Percentiles rank a stretch among this genome's conserved stretches.
These are phyloP conservation scores for Eucalyptus fibrosa DNA, from an alignment of 345 rosid genomes.

Conservation along the genomic window DNA sequence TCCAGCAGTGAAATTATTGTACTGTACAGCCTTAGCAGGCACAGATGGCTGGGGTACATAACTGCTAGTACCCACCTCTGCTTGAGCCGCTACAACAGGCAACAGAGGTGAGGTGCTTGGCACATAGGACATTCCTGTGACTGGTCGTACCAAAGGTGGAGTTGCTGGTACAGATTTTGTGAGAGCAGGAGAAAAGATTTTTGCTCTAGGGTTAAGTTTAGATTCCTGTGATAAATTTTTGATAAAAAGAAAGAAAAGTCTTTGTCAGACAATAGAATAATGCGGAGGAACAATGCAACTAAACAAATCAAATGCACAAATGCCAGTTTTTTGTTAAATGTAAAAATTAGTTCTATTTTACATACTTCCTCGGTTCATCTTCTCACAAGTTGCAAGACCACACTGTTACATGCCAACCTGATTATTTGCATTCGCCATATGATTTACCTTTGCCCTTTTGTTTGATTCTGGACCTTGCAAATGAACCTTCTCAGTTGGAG, in stretches of 20 bases:
- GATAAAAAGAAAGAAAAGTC: not conserved
- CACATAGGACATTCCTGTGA: conserved; percentile 31
- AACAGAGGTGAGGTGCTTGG: conserved; percentile 35
- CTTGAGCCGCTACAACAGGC: conserved; percentile 39
- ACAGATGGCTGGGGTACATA: conserved; percentile 33
- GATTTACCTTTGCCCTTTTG: conserved; percentile 45
- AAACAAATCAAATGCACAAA: not conserved
- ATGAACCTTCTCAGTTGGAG: conserved; percentile 28
- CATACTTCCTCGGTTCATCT: not conserved
- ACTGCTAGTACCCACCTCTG: conserved; percentile 38
- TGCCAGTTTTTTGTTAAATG: not conserved
- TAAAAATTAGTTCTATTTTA: not conserved
- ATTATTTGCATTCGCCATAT: not conserved
- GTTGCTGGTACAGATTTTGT: conserved; percentile 25
- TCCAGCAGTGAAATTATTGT: conserved; percentile 31
- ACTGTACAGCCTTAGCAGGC: conserved; percentile 46
- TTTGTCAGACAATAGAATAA: not conserved
- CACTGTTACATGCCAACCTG: not conserved
- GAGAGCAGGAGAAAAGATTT: conserved; percentile 62
- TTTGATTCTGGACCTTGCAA: conserved; percentile 25
- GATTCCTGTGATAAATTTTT: conserved; percentile 36
- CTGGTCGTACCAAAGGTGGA: conserved; percentile 28
- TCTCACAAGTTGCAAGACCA: not conserved
- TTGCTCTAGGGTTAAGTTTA: conserved; percentile 86
- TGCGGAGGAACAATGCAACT: not conserved